phyloP scores from a whole-genome alignment of 805 yeast genomes.

The Pichia californica region DNA sequence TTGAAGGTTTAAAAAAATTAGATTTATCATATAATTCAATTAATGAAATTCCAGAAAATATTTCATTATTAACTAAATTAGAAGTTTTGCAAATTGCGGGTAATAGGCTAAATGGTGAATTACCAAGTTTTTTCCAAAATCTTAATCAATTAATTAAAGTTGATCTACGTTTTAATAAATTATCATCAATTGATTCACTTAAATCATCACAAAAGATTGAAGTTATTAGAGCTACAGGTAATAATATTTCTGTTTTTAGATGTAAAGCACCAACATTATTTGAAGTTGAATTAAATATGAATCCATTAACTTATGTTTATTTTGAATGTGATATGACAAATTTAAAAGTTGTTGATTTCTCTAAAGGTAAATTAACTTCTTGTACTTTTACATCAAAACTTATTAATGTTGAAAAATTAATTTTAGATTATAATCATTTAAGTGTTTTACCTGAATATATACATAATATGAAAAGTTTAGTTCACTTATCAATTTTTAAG shows the following conservation, averaged over 20 bases:
- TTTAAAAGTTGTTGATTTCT: constrained; percentile 66
- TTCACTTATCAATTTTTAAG: constrained; percentile 60
- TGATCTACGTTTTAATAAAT: constrained; percentile 69
- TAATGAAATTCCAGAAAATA: constrained; percentile 49
- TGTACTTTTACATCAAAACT: constrained; percentile 61
- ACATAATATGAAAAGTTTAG: constrained; percentile 49
- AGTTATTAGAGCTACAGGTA: constrained; percentile 68
- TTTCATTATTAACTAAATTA: constrained; percentile 53
- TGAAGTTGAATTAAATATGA: constrained; percentile 67
- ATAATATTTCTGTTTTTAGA: constrained; percentile 64
- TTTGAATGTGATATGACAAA: constrained; percentile 48
- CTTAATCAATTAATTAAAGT: constrained; percentile 57
- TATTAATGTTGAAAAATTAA: constrained; percentile 63
- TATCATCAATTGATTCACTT: constrained; percentile 47
- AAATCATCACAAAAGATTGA: constrained; percentile 57
- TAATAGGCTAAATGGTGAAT: constrained; percentile 48
- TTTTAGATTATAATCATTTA: constrained; percentile 75
- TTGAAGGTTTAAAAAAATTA: constrained; percentile 54
- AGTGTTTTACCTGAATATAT: constrained; percentile 69
- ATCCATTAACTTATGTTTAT: constrained; percentile 71
- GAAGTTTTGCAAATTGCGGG: constrained; percentile 70
- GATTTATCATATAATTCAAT: constrained; percentile 81
- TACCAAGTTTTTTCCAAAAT: constrained; percentile 48
- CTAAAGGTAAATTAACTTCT: constrained; percentile 76
- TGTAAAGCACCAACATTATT: constrained; percentile 57